A percentile compares a stretch with the other conserved stretches of the same genome.
Conservation (phyloP, 306 rosid species). For the Vigna hirtella region DNA sequence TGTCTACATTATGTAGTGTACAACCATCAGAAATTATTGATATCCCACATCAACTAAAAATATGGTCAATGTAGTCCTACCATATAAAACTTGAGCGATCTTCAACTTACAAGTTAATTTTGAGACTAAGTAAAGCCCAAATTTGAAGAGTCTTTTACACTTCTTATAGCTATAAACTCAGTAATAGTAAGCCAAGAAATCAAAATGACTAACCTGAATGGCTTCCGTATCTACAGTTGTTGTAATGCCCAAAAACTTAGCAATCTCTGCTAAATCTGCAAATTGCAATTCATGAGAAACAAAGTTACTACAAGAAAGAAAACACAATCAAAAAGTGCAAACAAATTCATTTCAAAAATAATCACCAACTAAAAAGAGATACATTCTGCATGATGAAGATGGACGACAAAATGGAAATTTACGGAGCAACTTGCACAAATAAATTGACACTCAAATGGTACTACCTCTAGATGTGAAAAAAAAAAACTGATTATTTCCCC, state of each 20-base stretch:
- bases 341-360: constrained; percentile 4
- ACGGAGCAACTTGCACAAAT: constrained; percentile 25
- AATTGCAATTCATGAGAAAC: constrained; percentile 33
- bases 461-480: constrained; percentile 9
- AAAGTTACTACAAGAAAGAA: constrained; percentile 26
- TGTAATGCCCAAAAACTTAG: constrained; percentile 85
- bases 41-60: too few species aligned
- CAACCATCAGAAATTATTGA: too few species aligned
- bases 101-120: too few species aligned
- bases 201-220: constrained; percentile 73
- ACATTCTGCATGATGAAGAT: not conserved
- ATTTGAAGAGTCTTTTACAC: too few species aligned
- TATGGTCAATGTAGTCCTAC: too few species aligned
- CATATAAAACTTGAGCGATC: too few species aligned
- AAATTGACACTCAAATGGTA: constrained; percentile 7
- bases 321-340: constrained; percentile 23
- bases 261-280: constrained; percentile 94
- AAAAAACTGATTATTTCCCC: not conserved
- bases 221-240: constrained; percentile 83
- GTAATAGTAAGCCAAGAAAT: constrained; percentile 2
- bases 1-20: too few species aligned
- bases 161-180: not conserved
- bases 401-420: constrained; percentile 4
- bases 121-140: too few species aligned
- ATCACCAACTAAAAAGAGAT: constrained; percentile 16